Percentiles rank a stretch among this genome's conserved stretches.
phyloP scores from a whole-genome alignment of 768 basidiomycete genomes.

The Chiua virens region DNA sequence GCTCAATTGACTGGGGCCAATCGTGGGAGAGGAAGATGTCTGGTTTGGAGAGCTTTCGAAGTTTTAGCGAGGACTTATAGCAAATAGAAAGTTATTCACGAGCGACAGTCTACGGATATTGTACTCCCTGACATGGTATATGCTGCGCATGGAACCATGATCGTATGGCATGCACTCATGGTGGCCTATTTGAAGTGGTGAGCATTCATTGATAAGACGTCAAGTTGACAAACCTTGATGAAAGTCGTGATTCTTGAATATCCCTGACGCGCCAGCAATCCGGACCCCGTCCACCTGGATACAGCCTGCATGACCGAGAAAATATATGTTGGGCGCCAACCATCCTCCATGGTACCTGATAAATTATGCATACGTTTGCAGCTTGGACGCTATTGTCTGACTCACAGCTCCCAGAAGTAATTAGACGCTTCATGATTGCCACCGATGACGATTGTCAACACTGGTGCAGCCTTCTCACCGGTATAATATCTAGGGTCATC shows the following conservation, averaged over 20 bases:
- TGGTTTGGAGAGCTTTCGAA: constrained; percentile 52
- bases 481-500: constrained; percentile 72
- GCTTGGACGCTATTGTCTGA: constrained; percentile 3
- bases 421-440: constrained; percentile 98
- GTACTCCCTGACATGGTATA: constrained; percentile 90
- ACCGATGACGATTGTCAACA: constrained; percentile 92
- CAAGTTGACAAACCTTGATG: constrained; percentile 46
- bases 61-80: background rate
- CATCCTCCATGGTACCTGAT: constrained; percentile 92
- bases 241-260: constrained; percentile 81
- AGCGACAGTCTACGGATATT: constrained; percentile 77
- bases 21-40: constrained; percentile 93
- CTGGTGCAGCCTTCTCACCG: constrained; percentile 75
- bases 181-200: constrained; percentile 50
- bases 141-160: constrained; percentile 66
- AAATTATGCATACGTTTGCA: constrained; percentile 3
- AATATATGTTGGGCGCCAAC: constrained; percentile 96
- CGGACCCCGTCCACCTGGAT: constrained; percentile 85
- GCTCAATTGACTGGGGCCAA: constrained; percentile 88
- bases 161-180: constrained; percentile 84
- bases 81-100: constrained; percentile 36
- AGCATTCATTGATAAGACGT: background rate
- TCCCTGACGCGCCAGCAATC: constrained; percentile 90
- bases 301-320: constrained; percentile 88
- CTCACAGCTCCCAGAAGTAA: constrained; percentile 94